phyloP scores from a whole-genome alignment of 2,329 filamentous ascomycete species.

The Truncatella angustata region DNA sequence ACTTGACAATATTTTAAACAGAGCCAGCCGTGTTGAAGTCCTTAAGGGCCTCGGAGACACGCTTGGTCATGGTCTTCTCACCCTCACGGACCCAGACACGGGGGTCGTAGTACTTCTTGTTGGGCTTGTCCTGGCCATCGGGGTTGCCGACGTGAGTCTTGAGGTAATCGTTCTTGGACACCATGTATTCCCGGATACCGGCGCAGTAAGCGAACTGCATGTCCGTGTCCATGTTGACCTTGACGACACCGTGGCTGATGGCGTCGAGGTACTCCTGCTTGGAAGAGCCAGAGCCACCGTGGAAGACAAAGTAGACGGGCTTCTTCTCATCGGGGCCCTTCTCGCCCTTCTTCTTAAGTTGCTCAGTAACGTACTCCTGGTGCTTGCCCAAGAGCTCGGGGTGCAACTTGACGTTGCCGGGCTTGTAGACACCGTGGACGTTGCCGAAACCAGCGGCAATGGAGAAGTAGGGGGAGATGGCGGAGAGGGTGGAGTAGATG shows the following conservation, averaged over 20 bases:
- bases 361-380: conserved; percentile 85
- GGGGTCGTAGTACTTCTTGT: conserved; percentile 93
- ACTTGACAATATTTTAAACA: too few relatives aligned
- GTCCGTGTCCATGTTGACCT: conserved; percentile 99
- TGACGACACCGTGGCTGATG: conserved; percentile 92
- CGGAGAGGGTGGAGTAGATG: conserved; percentile 81
- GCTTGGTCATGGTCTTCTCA: conserved; percentile 91
- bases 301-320: conserved; percentile 99
- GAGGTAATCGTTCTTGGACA: conserved; percentile 95
- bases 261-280: conserved; percentile 89
- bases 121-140: conserved; percentile 94
- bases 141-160: conserved; percentile 87
- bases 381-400: conserved; percentile 96
- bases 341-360: conserved; percentile 46
- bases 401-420: conserved; percentile 94
- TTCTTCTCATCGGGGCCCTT: conserved; percentile 50
- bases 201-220: conserved; percentile 91
- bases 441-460: conserved; percentile 98
- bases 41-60: conserved; percentile 76
- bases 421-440: conserved; percentile 99
- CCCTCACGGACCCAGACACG: conserved; percentile 95
- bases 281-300: conserved; percentile 89
- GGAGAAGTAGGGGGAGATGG: conserved; percentile 94
- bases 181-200: conserved; percentile 92
- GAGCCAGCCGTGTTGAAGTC: conserved; percentile 88